These are phyloP conservation scores for Thalassiosira hispida DNA, from an alignment of 352 stramenopile genomes.

Conservation along the genomic window DNA sequence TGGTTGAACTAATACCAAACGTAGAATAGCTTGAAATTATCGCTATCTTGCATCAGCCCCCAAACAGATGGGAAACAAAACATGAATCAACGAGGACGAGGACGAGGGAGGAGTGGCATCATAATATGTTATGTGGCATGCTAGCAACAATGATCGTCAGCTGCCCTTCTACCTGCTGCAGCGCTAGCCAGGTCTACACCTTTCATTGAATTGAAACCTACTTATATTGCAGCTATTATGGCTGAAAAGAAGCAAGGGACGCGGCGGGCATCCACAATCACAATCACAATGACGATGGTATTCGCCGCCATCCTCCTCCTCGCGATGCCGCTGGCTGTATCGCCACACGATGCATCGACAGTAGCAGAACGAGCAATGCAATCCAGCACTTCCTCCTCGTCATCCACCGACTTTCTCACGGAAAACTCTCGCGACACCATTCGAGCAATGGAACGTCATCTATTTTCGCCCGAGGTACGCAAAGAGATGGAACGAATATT, in stretches of 20 bases:
- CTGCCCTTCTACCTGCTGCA: too few species aligned
- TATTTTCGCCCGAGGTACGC: slow-evolving; percentile 35
- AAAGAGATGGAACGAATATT: slow-evolving; percentile 35
- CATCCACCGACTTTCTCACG: slow-evolving; percentile 36
- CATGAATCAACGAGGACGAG: too few species aligned
- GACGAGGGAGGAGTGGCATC: too few species aligned
- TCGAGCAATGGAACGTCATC: slow-evolving; percentile 33
- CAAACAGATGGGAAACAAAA: not conserved
- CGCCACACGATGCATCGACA: not conserved
- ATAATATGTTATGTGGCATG: too few species aligned
- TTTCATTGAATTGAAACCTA: too few species aligned
- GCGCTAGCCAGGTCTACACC: too few species aligned
- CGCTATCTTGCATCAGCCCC: not conserved
- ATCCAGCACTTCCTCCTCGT: not conserved
- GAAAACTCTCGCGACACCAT: slow-evolving; percentile 32
- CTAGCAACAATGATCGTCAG: too few species aligned
- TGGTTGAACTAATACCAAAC: not conserved
- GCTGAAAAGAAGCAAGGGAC: not conserved
- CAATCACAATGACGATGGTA: not conserved
- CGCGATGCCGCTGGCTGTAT: not conserved
- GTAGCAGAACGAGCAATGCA: not conserved
- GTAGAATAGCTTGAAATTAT: not conserved
- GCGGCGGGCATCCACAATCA: not conserved
- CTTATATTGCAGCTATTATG: too few species aligned
- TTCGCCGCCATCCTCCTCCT: slow-evolving; percentile 1